Evolutionary conservation across 2,329 filamentous ascomycete species (phyloP).

Genomic region (Thielaviopsis punctulata): DNA sequence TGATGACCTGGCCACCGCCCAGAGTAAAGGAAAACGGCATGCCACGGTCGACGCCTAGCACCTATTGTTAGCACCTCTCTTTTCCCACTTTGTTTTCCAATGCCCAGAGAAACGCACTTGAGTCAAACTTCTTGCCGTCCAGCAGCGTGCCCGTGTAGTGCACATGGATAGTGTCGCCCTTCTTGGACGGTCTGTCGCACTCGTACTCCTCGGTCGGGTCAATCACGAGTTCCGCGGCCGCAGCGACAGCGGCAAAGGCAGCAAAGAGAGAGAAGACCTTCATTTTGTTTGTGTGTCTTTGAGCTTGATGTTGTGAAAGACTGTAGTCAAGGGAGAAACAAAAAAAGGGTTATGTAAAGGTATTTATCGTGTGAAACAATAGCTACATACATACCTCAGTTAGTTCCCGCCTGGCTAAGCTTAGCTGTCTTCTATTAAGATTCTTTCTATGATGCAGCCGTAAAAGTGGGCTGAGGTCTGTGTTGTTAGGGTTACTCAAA

Average conservation of each 20-base stretch:
- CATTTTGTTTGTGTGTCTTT: constrained; percentile 21
- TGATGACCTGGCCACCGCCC: constrained; percentile 70
- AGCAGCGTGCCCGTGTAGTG: constrained; percentile 78
- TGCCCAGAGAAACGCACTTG: constrained; percentile 29
- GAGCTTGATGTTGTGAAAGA: constrained; percentile 10
- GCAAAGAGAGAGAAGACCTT: constrained; percentile 31
- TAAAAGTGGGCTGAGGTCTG: no score
- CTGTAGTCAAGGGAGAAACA: neutral
- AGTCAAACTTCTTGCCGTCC: constrained; percentile 68
- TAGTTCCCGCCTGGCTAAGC: no score
- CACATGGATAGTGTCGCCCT: constrained; percentile 66
- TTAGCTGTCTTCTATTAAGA: no score
- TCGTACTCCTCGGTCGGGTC: constrained; percentile 57
- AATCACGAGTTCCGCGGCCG: constrained; percentile 52
- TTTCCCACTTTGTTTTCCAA: neutral
- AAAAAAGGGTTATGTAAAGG: neutral
- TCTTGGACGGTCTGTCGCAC: constrained; percentile 60
- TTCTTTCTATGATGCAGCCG: no score
- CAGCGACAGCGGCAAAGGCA: constrained; percentile 33
- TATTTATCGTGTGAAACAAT: no score
- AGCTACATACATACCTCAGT: no score
- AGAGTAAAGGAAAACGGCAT: constrained; percentile 63
- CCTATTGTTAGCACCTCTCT: neutral
- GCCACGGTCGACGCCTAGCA: constrained; percentile 50
- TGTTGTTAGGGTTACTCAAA: no score